These are phyloP conservation scores for Musa itinerans DNA, from an alignment of 176 grass and related monocot genomes.

Conservation along the genomic window DNA sequence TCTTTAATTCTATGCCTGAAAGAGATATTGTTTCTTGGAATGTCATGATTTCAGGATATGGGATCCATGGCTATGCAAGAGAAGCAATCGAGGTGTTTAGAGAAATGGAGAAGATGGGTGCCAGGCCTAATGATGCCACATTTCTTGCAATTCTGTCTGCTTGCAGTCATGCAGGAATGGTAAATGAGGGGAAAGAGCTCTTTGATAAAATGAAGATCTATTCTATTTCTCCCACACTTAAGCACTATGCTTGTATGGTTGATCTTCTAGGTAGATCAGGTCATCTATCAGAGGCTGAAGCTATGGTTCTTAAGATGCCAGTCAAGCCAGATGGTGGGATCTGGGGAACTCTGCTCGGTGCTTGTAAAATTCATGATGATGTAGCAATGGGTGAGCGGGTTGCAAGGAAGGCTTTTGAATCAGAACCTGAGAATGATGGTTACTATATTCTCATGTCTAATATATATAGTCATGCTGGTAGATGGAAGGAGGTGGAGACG, in stretches of 20 bases:
- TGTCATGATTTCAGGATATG: conserved; percentile 69
- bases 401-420: conserved; percentile 42
- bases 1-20: conserved; percentile 55
- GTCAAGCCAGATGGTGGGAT: conserved; percentile 58
- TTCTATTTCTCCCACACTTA: conserved; percentile 47
- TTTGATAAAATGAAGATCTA: conserved; percentile 40
- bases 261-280: conserved; percentile 58
- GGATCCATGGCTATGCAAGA: conserved; percentile 53
- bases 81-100: conserved; percentile 46
- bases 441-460: conserved; percentile 65
- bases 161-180: conserved; percentile 58
- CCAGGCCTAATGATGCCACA: conserved; percentile 40
- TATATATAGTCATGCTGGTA: conserved; percentile 41
- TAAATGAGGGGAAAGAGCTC: conserved; percentile 39
- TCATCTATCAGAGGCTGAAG: conserved; percentile 53
- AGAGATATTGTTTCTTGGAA: conserved; percentile 70
- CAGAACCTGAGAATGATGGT: conserved; percentile 53
- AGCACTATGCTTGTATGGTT: conserved; percentile 65
- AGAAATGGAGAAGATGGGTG: conserved; percentile 37
- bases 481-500: conserved; percentile 53
- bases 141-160: conserved; percentile 70
- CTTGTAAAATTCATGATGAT: conserved; percentile 61
- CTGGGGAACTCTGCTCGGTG: conserved; percentile 61
- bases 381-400: conserved; percentile 52
- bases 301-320: conserved; percentile 51